Base-by-base conservation (phyloP, 2,329 filamentous ascomycete species). In the Westerdykella sp. region DNA sequence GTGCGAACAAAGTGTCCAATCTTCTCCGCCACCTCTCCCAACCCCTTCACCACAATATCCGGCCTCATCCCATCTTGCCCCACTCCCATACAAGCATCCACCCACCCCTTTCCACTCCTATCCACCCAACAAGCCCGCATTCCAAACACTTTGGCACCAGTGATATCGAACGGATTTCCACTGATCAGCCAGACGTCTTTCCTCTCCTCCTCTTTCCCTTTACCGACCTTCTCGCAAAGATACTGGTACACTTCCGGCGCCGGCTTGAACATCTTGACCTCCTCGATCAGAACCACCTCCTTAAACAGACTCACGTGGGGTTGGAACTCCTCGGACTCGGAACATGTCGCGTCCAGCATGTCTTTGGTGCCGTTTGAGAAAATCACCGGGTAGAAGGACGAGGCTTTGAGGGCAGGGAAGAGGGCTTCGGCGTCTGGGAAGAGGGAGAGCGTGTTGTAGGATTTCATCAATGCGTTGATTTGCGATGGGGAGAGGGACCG, bases 111-210 rank as follows among this genome's bases (percentile, higher is more conserved):
- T 0, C 77, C 76, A 12, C 59, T 63, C 21, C 84, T 69, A 66
- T 87, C 82, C 5, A 89, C 76, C 80, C 82, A 88, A 11, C 74
- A 79, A 18, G 80, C 76, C 53, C 76, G 73, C 67, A 87, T 68
- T 0, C 84, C 84, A 5, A 74, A 71, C 1, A 72, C 71, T 47
- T 72, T 73, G 1, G 84, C 81, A 0, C 85, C 85, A 0, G 81
- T 74, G 13, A 84, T 69, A 59, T 89, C 85, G 59, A 89, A 89
- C 2, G 85, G 80, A 58, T 89, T 89, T 1, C 79, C 78, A 51
- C 77, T 84, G 5, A 90, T 74, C 6, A 89, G 64, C 82, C 84
- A 87, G 12, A 87, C 71, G 21, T 75, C 68, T 18, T 13, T 9
- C 1, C 60, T 10, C 60, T 47, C 42, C 30, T 46, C 45, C 66